These are phyloP conservation scores for Lodderomyces orthopsilosis DNA, from an alignment of 1,139 yeast genomes.

Conservation along the genomic window DNA sequence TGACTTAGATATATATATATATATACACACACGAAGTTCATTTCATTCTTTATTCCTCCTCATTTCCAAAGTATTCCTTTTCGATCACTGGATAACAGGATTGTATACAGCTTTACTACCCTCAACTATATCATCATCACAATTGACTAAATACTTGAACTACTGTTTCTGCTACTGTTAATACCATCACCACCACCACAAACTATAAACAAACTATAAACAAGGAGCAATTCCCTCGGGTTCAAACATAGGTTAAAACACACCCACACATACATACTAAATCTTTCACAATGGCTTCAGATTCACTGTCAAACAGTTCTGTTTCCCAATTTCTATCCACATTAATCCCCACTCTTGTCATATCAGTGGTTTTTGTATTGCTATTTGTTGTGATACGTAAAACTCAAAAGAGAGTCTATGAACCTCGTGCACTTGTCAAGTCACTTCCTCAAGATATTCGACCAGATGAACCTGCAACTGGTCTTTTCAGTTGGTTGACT, in stretches of 20 bases:
- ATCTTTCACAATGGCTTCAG: background rate
- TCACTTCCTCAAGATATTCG: constrained; percentile 40
- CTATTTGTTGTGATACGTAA: constrained; percentile 67
- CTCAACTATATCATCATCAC: too few relatives aligned
- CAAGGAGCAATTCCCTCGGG: background rate
- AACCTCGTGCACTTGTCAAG: constrained; percentile 63
- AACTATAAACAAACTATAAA: too few relatives aligned
- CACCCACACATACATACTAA: background rate
- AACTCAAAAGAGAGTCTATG: constrained; percentile 68
- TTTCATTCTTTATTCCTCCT: too few relatives aligned
- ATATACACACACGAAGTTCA: background rate
- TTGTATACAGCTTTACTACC: too few relatives aligned
- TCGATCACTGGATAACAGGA: too few relatives aligned
- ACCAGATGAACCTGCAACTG: constrained; percentile 57
- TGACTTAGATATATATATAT: background rate
- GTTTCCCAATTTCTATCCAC: constrained; percentile 42
- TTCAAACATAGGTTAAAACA: too few relatives aligned
- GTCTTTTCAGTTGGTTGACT: constrained; percentile 56
- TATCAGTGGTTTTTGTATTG: constrained; percentile 54
- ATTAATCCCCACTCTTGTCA: constrained; percentile 38
- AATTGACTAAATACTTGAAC: too few relatives aligned
- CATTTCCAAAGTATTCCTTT: too few relatives aligned
- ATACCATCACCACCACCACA: too few relatives aligned
- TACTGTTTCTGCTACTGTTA: too few relatives aligned
- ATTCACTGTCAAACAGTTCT: constrained; percentile 11